Base-by-base conservation (phyloP, 1,284 basidiomycete species). In the Boletus albobrunnescens region DNA sequence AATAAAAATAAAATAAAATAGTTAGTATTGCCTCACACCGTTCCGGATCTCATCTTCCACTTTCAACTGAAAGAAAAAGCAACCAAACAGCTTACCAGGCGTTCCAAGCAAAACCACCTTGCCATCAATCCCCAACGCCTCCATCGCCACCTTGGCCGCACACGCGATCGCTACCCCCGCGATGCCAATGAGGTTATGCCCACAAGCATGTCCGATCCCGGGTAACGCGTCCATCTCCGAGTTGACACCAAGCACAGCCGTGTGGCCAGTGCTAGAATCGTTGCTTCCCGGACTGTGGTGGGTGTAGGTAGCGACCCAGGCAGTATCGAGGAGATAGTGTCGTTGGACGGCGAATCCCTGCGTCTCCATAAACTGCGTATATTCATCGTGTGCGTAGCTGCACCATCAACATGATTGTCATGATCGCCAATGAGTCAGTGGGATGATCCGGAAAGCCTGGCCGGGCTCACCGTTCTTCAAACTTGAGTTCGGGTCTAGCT, bases 141-240 rank as follows among this genome's bases (percentile, higher is more conserved):
- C 67, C 53, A 90, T 71, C 0, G 77, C 79, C 7, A 72, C 72
- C 52, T 79, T 80, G 27, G 82, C 71, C 0, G 78, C 81, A 41
- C 84, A 70, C 1, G 85, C 77, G 17, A 86, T 78, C 1, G 79
- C 87, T 5, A 90, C 78, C 12, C 87, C 87, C 45, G 72, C 62
- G 35, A 90, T 85, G 4, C 84, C 86, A 50, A 91, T 91, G 41
- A 91, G 70, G 58, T 88, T 90, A 63, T 91, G 87, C 5, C 87
- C 87, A 54, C 88, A 89, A 2, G 85, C 87, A 57, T 89, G 87
- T 0, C 84, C 84, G 19, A 87, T 73, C 0, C 77, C 80, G 30
- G 75, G 76, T 16, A 86, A 66, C 1, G 82, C 80, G 41, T 81
- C 79, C 79, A 81, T 81, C 72, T 92, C 88, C 1, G 84, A 84